phyloP scores from a whole-genome alignment of 2,329 filamentous ascomycete genomes.

The Calonectria pauciramosa region DNA sequence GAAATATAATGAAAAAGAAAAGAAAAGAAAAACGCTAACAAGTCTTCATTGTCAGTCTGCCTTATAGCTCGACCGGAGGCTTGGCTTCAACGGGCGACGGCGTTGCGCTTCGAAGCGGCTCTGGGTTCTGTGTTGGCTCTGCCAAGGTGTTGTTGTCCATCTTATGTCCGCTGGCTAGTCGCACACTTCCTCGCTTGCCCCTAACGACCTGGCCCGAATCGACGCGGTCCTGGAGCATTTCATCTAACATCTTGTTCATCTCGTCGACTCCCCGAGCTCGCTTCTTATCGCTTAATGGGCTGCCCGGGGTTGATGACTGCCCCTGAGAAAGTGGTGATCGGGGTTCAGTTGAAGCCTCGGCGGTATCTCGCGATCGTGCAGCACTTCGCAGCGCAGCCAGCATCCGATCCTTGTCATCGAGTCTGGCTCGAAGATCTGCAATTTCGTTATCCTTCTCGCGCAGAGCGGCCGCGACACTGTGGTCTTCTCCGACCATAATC shows the following conservation, averaged over 20 bases:
- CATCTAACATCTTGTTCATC: conserved; percentile 92
- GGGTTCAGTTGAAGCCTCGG: conserved; percentile 66
- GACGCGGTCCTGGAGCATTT: conserved; percentile 94
- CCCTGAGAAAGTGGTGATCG: conserved; percentile 46
- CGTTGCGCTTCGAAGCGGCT: conserved; percentile 56
- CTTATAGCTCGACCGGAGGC: conserved; percentile 39
- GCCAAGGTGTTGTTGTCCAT: conserved; percentile 50
- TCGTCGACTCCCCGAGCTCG: conserved; percentile 84
- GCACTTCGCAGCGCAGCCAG: conserved; percentile 87
- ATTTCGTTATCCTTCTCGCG: conserved; percentile 96
- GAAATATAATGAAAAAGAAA: conserved; percentile 3
- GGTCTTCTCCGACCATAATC: conserved; percentile 83
- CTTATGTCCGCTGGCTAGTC: conserved; percentile 65
- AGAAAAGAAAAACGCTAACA: neutral
- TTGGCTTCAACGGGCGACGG: conserved; percentile 37
- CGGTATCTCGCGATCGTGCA: conserved; percentile 86
- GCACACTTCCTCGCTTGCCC: conserved; percentile 75
- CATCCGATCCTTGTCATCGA: conserved; percentile 98
- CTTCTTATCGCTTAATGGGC: conserved; percentile 56
- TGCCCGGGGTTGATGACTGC: conserved; percentile 28
- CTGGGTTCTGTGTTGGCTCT: conserved; percentile 53
- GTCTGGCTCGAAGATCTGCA: conserved; percentile 85
- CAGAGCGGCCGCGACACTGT: conserved; percentile 78
- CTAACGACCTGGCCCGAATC: conserved; percentile 81
- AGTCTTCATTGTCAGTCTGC: neutral